Percentiles rank a stretch among this genome's conserved stretches.
These are phyloP conservation scores for Angophora floribunda DNA, from an alignment of 345 rosid species.

Conservation along the genomic window DNA sequence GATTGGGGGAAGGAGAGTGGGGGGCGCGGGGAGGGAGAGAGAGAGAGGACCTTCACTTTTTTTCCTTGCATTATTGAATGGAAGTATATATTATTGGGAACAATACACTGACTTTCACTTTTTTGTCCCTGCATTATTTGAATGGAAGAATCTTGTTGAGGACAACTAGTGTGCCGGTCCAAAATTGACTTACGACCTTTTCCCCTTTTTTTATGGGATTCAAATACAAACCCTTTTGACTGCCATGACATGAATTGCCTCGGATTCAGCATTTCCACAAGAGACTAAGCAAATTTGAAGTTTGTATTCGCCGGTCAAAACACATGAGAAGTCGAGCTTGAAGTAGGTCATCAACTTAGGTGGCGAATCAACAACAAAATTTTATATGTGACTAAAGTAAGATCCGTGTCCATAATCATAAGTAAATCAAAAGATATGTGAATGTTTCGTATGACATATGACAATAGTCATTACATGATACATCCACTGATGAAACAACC, in stretches of 20 bases:
- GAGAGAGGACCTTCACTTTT: too few relatives aligned
- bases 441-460: neutral
- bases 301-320: neutral
- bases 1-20: too few relatives aligned
- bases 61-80: neutral
- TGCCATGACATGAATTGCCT: neutral
- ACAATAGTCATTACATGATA: neutral
- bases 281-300: neutral
- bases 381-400: neutral
- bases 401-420: neutral
- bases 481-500: neutral
- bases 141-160: neutral
- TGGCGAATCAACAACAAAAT: neutral
- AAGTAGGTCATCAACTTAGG: neutral
- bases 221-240: neutral
- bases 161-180: neutral
- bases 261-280: neutral
- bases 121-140: neutral
- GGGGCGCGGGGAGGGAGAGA: too few relatives aligned
- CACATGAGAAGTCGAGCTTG: neutral
- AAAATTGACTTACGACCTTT: neutral
- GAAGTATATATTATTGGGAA: neutral
- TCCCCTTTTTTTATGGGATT: neutral
- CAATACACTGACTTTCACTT: neutral
- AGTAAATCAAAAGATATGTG: too few relatives aligned